Evolutionary conservation across 306 rosid genomes (phyloP).

Genomic region (Cicer arietinum): DNA sequence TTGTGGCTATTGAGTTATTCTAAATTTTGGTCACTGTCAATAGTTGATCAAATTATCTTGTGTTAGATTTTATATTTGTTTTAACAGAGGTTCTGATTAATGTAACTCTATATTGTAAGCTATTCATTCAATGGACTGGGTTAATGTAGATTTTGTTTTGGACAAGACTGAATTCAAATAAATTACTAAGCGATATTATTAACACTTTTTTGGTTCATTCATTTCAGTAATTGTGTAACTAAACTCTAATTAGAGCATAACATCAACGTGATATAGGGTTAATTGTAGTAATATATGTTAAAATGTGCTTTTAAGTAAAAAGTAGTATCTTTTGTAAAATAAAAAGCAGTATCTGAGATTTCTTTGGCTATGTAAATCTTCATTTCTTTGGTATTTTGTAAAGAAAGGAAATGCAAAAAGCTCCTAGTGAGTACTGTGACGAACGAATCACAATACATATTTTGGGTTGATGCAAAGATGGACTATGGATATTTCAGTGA

Average conservation of each 20-base stretch:
- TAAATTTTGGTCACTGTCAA: slow-evolving; percentile 44
- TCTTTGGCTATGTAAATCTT: too few relatives aligned
- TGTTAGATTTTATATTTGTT: slow-evolving; percentile 31
- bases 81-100: slow-evolving; percentile 14
- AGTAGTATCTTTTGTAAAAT: too few relatives aligned
- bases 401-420: too few relatives aligned
- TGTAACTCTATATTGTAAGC: slow-evolving; percentile 43
- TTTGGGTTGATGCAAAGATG: too few relatives aligned
- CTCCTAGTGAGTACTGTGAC: too few relatives aligned
- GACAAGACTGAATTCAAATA: slow-evolving; percentile 5
- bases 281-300: too few relatives aligned
- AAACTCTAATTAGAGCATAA: not conserved
- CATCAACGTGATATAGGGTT: too few relatives aligned
- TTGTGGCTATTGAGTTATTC: slow-evolving; percentile 40
- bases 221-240: not conserved
- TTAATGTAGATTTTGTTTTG: slow-evolving; percentile 11
- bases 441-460: too few relatives aligned
- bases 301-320: too few relatives aligned
- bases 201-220: not conserved
- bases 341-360: too few relatives aligned
- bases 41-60: slow-evolving; percentile 37
- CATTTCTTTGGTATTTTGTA: too few relatives aligned
- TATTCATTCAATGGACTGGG: slow-evolving; percentile 28
- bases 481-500: too few relatives aligned
- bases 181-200: not conserved